Base-by-base conservation (phyloP, 1,284 basidiomycete genomes). In the Ceratobasidium sp. region DNA sequence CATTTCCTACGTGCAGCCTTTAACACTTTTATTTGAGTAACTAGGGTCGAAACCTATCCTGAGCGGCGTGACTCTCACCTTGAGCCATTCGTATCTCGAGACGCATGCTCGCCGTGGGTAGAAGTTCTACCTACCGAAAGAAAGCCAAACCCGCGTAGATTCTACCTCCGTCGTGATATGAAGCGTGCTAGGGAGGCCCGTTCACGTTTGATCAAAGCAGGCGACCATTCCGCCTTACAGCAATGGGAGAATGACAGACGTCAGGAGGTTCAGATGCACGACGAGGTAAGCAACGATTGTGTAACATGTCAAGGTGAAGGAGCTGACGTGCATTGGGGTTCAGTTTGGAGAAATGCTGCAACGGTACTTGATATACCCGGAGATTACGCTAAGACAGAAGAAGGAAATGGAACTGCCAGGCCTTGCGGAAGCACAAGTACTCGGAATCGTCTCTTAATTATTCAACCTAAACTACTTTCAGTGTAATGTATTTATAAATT, bases 121-220 rank as follows among this genome's bases (percentile, higher is more conserved):
- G 31, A 35, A 23, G 35, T 37, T 61, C 39, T 61, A n/a, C 58
- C 35, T 2, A 35, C 58, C 3, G 58, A 37, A n/a, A n/a, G 15
- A 5, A 8, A 39, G 8, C 58, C 58, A 23, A 23, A n/a, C 10
- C 49, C 49, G n/a, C 5, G n/a, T n/a, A 33, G 58, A 23, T 61
- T 39, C n/a, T 61, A 61, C 39, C 35, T 61, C n/a, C 58, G 58
- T 5, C 58, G 35, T 33, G 35, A 61, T 33, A 61, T 61, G 58
- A 37, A 61, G 33, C 20, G n/a, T 17, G 35, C 39, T 6, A 61
- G 35, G 35, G 33, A 10, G 20, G 35, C 33, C 17, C 17, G 23
- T 11, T 23, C 3, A 20, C 37, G 28, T 20, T 26, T 61, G 5
- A 5, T n/a, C 4, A 8, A 35, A 3, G 20, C 13, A 23, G 20